A percentile compares a stretch with the other conserved stretches of the same genome.
phyloP scores from a whole-genome alignment of 2,329 filamentous ascomycete species.

The Colletotrichum lindemuthianum region DNA sequence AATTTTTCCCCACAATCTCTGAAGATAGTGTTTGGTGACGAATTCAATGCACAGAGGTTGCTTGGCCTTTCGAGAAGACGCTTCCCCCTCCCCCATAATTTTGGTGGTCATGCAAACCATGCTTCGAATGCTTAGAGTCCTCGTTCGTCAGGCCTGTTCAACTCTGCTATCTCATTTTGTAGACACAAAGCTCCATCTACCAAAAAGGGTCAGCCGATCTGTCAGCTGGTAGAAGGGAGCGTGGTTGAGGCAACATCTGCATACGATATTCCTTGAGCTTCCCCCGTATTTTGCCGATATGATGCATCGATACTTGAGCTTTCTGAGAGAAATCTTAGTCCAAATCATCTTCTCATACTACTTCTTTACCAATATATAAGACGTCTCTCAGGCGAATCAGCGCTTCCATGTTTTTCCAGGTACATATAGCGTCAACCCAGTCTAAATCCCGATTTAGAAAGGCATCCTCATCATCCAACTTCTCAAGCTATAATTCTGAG shows the following conservation, averaged over 20 bases:
- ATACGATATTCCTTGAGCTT: constrained; percentile 23
- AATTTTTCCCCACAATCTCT: constrained; percentile 10
- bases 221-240: neutral
- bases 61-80: neutral
- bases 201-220: neutral
- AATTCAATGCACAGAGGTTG: constrained; percentile 21
- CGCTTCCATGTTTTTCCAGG: constrained; percentile 22
- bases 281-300: neutral
- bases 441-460: constrained; percentile 15
- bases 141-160: neutral
- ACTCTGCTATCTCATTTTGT: constrained; percentile 5
- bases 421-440: constrained; percentile 3
- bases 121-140: accelerated
- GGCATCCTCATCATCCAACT: constrained; percentile 8
- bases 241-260: neutral
- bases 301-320: neutral
- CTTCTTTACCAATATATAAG: too few species aligned
- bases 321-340: constrained; percentile 1
- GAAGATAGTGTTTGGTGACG: constrained; percentile 25
- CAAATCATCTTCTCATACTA: neutral
- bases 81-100: neutral
- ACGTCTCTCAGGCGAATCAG: accelerated
- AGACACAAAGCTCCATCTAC: constrained; percentile 5
- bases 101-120: neutral
- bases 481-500: constrained; percentile 7